Evolutionary conservation across 371 early-diverging fungal genomes (phyloP).

Genomic region (Mortierella polycephala): DNA sequence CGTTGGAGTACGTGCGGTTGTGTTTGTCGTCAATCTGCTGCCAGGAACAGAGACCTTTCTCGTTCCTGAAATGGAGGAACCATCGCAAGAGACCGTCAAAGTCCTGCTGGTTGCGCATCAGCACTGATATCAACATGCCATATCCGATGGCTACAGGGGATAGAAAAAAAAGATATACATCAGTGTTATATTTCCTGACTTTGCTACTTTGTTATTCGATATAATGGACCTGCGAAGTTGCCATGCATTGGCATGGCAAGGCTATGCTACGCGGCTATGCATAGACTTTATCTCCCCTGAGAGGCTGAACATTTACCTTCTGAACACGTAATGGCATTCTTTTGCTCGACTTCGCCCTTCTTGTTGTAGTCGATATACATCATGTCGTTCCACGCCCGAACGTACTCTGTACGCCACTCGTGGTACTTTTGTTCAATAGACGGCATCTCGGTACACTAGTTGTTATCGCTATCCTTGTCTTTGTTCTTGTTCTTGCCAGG

Average conservation of each 20-base stretch:
- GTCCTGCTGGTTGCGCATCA: slow-evolving; percentile 67
- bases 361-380: slow-evolving; percentile 53
- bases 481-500: background rate
- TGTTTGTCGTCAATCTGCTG: slow-evolving; percentile 63
- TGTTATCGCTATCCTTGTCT: background rate
- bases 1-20: slow-evolving; percentile 66
- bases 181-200: background rate
- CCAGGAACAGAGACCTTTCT: slow-evolving; percentile 72
- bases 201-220: too few species aligned
- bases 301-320: slow-evolving; percentile 29
- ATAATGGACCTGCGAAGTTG: too few species aligned
- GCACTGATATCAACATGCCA: slow-evolving; percentile 70
- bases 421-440: slow-evolving; percentile 41
- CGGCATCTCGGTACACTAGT: slow-evolving; percentile 16
- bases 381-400: slow-evolving; percentile 46
- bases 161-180: background rate
- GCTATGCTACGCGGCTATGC: background rate
- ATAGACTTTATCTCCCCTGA: background rate
- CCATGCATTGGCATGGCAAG: background rate
- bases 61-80: slow-evolving; percentile 64
- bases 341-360: slow-evolving; percentile 51
- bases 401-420: slow-evolving; percentile 42
- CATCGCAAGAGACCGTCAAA: slow-evolving; percentile 71
- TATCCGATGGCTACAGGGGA: slow-evolving; percentile 57
- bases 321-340: slow-evolving; percentile 51